Evolutionary conservation across 768 basidiomycete genomes (phyloP), one percentile per base, ranked within the genome.

Genomic region (Mrakia hoshinonis): DNA sequence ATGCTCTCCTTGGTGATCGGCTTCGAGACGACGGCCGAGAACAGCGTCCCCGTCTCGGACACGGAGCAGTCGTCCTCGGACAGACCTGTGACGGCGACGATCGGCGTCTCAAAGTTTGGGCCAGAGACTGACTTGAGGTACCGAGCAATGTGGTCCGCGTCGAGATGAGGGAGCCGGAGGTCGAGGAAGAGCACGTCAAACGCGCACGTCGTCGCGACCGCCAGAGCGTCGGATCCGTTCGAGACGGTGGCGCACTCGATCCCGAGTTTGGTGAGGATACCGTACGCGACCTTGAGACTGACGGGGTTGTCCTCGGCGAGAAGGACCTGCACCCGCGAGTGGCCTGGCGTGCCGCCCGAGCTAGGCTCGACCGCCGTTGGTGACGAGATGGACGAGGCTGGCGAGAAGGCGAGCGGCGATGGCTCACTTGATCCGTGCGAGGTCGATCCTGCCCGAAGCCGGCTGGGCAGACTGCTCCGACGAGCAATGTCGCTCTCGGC

Each of bases 251-350:
- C 89, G 79, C 91, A 92, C 22, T 94, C 89, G 79, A 95, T 98
- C 1, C 96, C 96, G 73, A 98, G 85, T 46, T 94, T 87, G 73
- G 91, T 89, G 60, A 99, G 85, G 55, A 98, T 81, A 2, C 94
- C 98, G 80, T 97, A 93, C 62, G 97, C 88, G 62, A 99, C 97
- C 82, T 98, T 97, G 39, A 91, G 90, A 0, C 93, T 95, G 74
- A 98, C 97, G 15, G 96, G 96, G 77, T 99, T 98, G 76, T 98
- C 93, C 79, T 98, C 96, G 0, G 95, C 96, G 46, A 99, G 84
- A 34, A 99, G 79, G 77, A 92, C 93, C 49, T 93, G 96, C 67
- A 98, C 88, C n/a, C 79, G 91, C 95, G 83, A 95, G 92, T 29
- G 91, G 85, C 78, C 94, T 91, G 38, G 94, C 4, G 52, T 65